A percentile compares a stretch with the other conserved stretches of the same genome.
Conservation (phyloP, 345 rosid species). For the Corymbia maculata region DNA sequence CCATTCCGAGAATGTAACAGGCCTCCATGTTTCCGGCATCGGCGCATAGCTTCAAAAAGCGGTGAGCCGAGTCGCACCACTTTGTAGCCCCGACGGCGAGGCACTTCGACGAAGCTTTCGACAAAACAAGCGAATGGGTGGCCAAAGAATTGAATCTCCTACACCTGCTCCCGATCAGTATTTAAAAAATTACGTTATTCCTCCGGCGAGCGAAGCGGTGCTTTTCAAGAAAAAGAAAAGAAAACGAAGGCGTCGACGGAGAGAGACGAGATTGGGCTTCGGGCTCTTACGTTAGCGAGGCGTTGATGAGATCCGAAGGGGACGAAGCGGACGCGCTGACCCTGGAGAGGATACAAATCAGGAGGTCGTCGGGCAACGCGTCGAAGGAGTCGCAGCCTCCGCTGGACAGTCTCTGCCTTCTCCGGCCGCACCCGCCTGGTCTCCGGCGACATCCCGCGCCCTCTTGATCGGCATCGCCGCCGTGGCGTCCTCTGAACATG, state of each 20-base stretch:
- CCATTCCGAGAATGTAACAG: slow-evolving; percentile 96
- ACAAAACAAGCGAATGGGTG: slow-evolving; percentile 35
- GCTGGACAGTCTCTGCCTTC: slow-evolving; percentile 15
- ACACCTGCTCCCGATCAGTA: slow-evolving; percentile 40
- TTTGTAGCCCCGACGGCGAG: slow-evolving; percentile 51
- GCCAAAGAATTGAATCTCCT: slow-evolving; percentile 69
- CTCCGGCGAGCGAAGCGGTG: not conserved
- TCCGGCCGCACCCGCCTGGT: slow-evolving; percentile 12
- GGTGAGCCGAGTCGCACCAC: slow-evolving; percentile 86
- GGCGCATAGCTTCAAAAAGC: slow-evolving; percentile 67
- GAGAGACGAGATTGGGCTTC: not conserved
- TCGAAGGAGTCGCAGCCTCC: slow-evolving; percentile 40
- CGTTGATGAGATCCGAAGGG: slow-evolving; percentile 72
- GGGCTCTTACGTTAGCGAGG: slow-evolving; percentile 48
- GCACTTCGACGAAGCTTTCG: slow-evolving; percentile 47
- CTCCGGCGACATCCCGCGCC: slow-evolving; percentile 9
- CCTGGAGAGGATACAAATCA: slow-evolving; percentile 48
- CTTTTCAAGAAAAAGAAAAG: not conserved
- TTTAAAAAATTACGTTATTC: not conserved
- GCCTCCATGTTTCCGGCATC: slow-evolving; percentile 91
- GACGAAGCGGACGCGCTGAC: slow-evolving; percentile 48
- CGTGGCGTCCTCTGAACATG: not conserved
- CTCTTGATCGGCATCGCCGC: slow-evolving; percentile 5
- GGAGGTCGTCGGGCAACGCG: slow-evolving; percentile 74
- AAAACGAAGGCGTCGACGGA: not conserved